phyloP scores from a whole-genome alignment of 371 early-diverging fungal species.

The Rhizopus delemar region DNA sequence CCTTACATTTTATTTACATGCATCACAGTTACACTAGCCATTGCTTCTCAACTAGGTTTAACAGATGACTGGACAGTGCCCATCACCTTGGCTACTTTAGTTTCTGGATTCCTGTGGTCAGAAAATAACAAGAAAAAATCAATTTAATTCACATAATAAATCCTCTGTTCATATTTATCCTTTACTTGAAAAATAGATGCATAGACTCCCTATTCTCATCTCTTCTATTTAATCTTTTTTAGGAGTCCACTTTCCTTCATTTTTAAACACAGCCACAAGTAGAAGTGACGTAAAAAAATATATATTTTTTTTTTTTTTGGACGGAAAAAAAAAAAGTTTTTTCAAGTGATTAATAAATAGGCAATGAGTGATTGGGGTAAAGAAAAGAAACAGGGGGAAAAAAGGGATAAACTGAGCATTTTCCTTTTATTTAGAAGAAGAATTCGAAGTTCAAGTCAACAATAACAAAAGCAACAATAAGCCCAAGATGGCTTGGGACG shows the following conservation, averaged over 20 bases:
- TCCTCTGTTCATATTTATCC: too few relatives aligned
- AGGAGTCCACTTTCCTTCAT: too few relatives aligned
- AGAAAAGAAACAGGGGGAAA: conserved; percentile 8
- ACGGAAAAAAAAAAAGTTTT: conserved; percentile 2
- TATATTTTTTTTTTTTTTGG: conserved; percentile 4
- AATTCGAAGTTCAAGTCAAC: conserved; percentile 34
- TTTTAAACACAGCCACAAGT: not conserved
- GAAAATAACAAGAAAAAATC: conserved; percentile 23
- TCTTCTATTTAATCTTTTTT: too few relatives aligned
- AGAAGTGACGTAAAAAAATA: not conserved
- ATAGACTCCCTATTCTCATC: too few relatives aligned
- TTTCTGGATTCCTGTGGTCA: conserved; percentile 46
- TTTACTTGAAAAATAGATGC: too few relatives aligned
- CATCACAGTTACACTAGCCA: conserved; percentile 37
- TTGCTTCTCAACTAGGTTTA: conserved; percentile 41
- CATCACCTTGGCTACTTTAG: conserved; percentile 44
- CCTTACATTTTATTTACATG: conserved; percentile 41
- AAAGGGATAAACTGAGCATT: not conserved
- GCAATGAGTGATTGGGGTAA: conserved; percentile 75
- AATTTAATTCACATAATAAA: not conserved
- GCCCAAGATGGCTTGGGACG: conserved; percentile 66
- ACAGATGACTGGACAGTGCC: conserved; percentile 58
- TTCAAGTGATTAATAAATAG: too few relatives aligned
- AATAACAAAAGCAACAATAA: conserved; percentile 48
- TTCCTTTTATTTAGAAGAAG: conserved; percentile 33